Base-by-base conservation (phyloP, 2,329 filamentous ascomycete species). In the Leptographium radiaticola region DNA sequence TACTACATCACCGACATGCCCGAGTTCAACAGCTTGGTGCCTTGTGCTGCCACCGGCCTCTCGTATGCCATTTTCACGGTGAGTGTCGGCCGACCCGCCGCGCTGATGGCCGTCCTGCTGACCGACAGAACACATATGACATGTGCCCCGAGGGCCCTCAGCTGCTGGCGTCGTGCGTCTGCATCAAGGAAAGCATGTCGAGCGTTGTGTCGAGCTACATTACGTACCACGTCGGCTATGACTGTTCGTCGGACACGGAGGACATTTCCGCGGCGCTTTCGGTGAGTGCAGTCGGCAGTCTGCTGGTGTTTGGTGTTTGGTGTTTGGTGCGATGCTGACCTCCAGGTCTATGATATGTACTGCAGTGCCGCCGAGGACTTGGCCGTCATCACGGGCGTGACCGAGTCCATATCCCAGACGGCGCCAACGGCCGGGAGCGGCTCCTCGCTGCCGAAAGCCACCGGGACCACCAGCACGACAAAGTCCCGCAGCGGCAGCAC, bases 1-100 rank as follows among this genome's bases (percentile, higher is more conserved):
- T 80, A 79, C 59, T 75, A 77, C 55, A 73, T 80, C 54, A 77
- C 75, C 1, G 76, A 71, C 13, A 62, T 80, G 33, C 66, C 72
- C 0, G 64, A 73, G 54, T 80, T 66, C 56, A 69, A 65, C 44
- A 66, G 69, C 0, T 65, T 80, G 0, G 68, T 67, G 0, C 60
- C 64, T 0, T 79, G 76, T 53, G 75, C 74, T 1, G 66, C 70
- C 53, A 64, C 59, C 0, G 75, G 67, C 0, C 57, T 80, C 18
- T 70, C 71, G 3, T 65, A 67, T 45, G 72, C 65, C 5, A 61
- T 77, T 3, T 62, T 68, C 34, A 62, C 60, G 46, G 74, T 75
- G 63, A 60, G 68, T 57, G 13, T 2, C n/a, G 5, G 13, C 9
- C 36, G 2, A 48, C 16, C 12, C 6, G 30, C 4, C 1, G 1